Base-by-base conservation (phyloP, 1,284 basidiomycete species). In the Naganishia liquefaciens region DNA sequence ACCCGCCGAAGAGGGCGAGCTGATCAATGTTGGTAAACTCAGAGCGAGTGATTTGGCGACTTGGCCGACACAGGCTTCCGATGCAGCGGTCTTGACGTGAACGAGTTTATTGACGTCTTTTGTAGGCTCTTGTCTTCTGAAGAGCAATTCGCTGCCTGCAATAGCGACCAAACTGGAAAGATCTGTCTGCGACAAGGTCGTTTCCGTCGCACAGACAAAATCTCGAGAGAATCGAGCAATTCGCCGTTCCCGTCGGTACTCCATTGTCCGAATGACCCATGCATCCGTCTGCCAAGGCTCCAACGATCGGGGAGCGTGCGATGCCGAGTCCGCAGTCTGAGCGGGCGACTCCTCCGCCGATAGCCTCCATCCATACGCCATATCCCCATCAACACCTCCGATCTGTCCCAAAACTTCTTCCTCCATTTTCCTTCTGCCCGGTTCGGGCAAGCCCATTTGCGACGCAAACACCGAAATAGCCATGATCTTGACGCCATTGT, bases 1-100 rank as follows among this genome's bases (percentile, higher is more conserved):
- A 63, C 96, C 96, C 4, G 91, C 88, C 0, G 93, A 95, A 0
- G 93, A 88, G 0, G 90, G 81, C 0, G 94, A 93, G 0, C 91
- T 90, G 37, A 99, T 77, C 25, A 99, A 87, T 9, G 86, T 86
- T 1, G 96, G 95, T 0, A 89, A 76, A 2, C 88, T 84, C 51
- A 86, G 81, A 0, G 87, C 88, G 1, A 89, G 72, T 62, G 86
- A 84, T 15, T 88, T 76, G 0, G 89, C 86, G 49, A 98, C 80
- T 7, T 81, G 74, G 2, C 83, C 84, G 3, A 96, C 81, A 0
- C 88, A 81, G 3, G 80, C 63, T 1, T 82, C 78, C 15, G 88
- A 82, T 1, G 90, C 84, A 0, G 84, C 80, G 0, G 91, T 95
- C 21, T 83, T 75, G 58, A 94, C 86, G 52, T 93, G 83, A 54